Base-by-base conservation (phyloP, 495 filamentous ascomycete species). In the Penicillium malachiteum region DNA sequence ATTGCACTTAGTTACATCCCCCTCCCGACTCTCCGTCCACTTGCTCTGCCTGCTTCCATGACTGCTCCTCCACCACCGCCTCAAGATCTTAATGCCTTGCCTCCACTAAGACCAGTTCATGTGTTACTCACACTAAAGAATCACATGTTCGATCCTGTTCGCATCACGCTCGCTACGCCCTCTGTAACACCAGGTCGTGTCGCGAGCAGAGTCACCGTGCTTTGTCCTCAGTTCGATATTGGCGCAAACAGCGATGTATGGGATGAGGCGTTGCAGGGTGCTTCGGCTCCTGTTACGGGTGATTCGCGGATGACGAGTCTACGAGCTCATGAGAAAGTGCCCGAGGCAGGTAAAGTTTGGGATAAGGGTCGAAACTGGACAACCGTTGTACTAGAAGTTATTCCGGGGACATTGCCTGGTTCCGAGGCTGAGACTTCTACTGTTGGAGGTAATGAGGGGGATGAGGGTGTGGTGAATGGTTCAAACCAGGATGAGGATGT, bases 321-420 rank as follows among this genome's bases (percentile, higher is more conserved):
- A 21, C 70, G 71, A 40, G 71, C 62, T 39, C 73, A 65, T 44
- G 81, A 83, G 56, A 81, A 81, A 52, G 84, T 87, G 43, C 85
- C 91, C 2, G 91, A 96, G 67, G 91, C 88, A 5, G 94, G 94
- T 13, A 97, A 97, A 71, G 85, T 98, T 26, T 98, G 91, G 90
- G 91, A 97, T 55, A 82, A 86, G 55, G 92, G 92, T 0, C 78
- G 93, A n/a, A 98, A 97, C 66, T 96, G 91, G 90, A 92, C 91
- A 2, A 89, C 82, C 44, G 87, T 98, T 7, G 88, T 97, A 7
- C 75, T 98, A 13, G 94, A 98, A 69, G 87, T 98, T 10, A 81
- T 96, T 6, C 91, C 92, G 5, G 88, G 89, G 0, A 63, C 63
- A 1, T 65, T 78, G 42, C 74, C 73, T 3, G 71, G 71, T 7